Percentiles rank a stretch among this genome's conserved stretches.
phyloP scores from a whole-genome alignment of 2,329 filamentous ascomycete species.

The Diplocarpon mali region DNA sequence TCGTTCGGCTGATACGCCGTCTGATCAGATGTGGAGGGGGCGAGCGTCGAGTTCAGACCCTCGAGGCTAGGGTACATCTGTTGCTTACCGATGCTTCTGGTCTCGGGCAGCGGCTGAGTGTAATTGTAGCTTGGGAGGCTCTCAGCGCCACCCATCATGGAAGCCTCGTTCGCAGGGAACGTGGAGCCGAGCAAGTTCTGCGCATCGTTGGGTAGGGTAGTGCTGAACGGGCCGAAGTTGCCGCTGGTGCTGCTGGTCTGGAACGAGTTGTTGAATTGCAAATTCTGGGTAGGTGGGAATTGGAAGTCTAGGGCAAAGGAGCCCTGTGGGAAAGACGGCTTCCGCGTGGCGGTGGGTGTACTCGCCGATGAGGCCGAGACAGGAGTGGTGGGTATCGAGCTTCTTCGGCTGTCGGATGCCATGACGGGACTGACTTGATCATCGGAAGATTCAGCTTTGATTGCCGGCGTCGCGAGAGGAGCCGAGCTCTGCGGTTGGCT shows the following conservation, averaged over 20 bases:
- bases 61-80: conserved; percentile 7
- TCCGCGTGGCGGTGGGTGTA: conserved; percentile 10
- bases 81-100: conserved; percentile 7
- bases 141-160: conserved; percentile 32
- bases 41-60: conserved; percentile 17
- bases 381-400: conserved; percentile 25
- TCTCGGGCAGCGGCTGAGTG: conserved; percentile 6
- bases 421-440: conserved; percentile 3
- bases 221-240: conserved; percentile 29
- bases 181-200: conserved; percentile 40
- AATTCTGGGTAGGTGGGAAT: background rate
- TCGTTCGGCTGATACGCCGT: background rate
- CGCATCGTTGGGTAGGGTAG: conserved; percentile 38
- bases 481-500: conserved; percentile 32
- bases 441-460: conserved; percentile 24
- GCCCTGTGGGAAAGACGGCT: conserved; percentile 19
- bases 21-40: conserved; percentile 5
- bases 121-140: conserved; percentile 17
- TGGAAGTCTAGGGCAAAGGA: conserved; percentile 1
- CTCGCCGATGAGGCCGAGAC: conserved; percentile 9
- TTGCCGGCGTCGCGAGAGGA: conserved; percentile 30
- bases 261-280: background rate
- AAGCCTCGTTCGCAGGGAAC: conserved; percentile 34
- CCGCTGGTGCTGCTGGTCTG: background rate
- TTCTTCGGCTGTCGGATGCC: conserved; percentile 30